Evolutionary conservation across 805 yeast species (phyloP).

Genomic region (Pichia kluyveri): DNA sequence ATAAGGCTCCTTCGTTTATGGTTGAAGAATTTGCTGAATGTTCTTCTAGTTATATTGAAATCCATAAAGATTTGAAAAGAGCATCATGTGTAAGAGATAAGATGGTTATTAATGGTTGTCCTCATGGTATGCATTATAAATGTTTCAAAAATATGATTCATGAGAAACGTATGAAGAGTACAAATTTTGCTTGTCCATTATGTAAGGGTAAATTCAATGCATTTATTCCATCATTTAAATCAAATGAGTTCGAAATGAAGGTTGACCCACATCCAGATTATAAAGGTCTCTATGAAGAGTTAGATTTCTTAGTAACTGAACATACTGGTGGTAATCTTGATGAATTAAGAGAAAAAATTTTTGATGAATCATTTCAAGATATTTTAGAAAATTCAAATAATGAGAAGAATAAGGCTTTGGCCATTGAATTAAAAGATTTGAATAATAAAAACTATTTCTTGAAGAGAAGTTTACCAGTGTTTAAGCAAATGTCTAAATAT

Average conservation of each 20-base stretch:
- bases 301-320: not conserved
- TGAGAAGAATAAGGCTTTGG: conserved; percentile 10
- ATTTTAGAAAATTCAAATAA: conserved; percentile 16
- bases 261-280: conserved; percentile 1
- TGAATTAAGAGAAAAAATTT: conserved; percentile 19
- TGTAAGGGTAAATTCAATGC: conserved; percentile 37
- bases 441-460: not conserved
- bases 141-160: conserved; percentile 31
- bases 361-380: conserved; percentile 21
- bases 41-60: too few relatives aligned
- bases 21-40: conserved; percentile 12
- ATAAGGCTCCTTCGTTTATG: conserved; percentile 21
- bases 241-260: conserved; percentile 20
- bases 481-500: not conserved
- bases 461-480: not conserved
- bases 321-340: conserved; percentile 24
- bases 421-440: conserved; percentile 15
- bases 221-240: conserved; percentile 35
- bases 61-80: conserved; percentile 7
- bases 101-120: conserved; percentile 35
- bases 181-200: conserved; percentile 37
- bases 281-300: not conserved
- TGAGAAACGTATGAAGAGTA: conserved; percentile 11
- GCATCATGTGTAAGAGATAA: conserved; percentile 15
- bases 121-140: conserved; percentile 42